These are phyloP conservation scores for Cephaloascus fragrans DNA, from an alignment of 805 yeast genomes.

Conservation along the genomic window DNA sequence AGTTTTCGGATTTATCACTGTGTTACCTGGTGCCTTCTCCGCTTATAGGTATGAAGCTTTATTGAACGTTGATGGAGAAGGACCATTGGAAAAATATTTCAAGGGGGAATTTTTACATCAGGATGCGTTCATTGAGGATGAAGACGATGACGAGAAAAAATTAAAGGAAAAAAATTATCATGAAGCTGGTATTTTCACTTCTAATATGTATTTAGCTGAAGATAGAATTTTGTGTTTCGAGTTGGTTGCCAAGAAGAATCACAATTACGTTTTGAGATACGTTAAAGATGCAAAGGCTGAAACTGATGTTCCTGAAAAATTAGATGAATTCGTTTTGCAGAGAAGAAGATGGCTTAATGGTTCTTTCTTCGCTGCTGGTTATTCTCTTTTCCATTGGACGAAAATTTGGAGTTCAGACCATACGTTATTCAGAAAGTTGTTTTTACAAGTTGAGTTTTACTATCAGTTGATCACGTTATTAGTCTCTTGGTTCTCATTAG, in stretches of 20 bases:
- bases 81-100: slow-evolving; percentile 83
- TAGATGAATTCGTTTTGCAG: slow-evolving; percentile 82
- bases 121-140: slow-evolving; percentile 33
- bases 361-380: slow-evolving; percentile 89
- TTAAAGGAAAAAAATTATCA: slow-evolving; percentile 25
- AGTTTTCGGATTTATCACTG: slow-evolving; percentile 88
- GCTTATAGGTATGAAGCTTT: slow-evolving; percentile 86
- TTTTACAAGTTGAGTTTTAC: slow-evolving; percentile 67
- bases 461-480: slow-evolving; percentile 68
- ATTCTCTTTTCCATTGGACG: slow-evolving; percentile 70
- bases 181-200: slow-evolving; percentile 70
- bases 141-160: slow-evolving; percentile 27
- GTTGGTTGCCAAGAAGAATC: slow-evolving; percentile 72
- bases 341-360: slow-evolving; percentile 97
- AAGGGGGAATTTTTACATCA: slow-evolving; percentile 83
- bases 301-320: slow-evolving; percentile 88
- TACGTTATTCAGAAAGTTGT: slow-evolving; percentile 52
- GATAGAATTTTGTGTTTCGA: slow-evolving; percentile 94
- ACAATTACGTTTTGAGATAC: slow-evolving; percentile 72
- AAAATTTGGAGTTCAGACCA: slow-evolving; percentile 77
- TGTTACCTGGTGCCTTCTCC: slow-evolving; percentile 93
- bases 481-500: slow-evolving; percentile 89
- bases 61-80: slow-evolving; percentile 59
- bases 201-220: slow-evolving; percentile 96
- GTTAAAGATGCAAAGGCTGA: slow-evolving; percentile 86